Base-by-base conservation (phyloP, 2,329 filamentous ascomycete species). In the Ophiostoma ulmi region DNA sequence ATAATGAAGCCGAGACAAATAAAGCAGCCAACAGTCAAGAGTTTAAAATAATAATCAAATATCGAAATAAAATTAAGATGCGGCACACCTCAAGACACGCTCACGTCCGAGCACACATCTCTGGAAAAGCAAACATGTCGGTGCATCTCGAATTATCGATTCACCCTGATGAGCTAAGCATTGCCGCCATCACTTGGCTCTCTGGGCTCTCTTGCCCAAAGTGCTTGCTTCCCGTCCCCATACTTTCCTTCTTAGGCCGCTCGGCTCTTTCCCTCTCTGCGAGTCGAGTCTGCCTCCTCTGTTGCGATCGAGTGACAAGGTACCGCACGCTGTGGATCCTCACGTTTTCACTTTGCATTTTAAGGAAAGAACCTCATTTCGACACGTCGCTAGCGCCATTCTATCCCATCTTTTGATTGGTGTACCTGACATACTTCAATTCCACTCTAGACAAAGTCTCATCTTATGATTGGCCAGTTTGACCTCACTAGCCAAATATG, bases 331-430 rank as follows among this genome's bases (percentile, higher is more conserved):
- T 26, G 52, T 58, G 52, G 52, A 58, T 14, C 58, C 58, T 31
- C 58, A 17, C 22, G 58, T 63, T 63, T 26, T 35, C 17, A 64
- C 35, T 38, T 26, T 39, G 48, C 44, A 35, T 61, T 65, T 52
- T 63, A 61, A 26, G 38, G 65, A 35, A 35, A 68, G 69, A 69
- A 72, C 66, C 71, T 73, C 72, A 73, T 73, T 70, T 73, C 72
- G 71, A 70, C 44, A 38, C 22, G 67, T 52, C 11, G n/a, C 48
- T 67, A 70, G 52, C 35, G 41, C 61, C 55, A 64, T 11, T 67
- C 31, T 3, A 41, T 11, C 0, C n/a, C n/a, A 14, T 8, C 20
- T 5, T 22, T 2, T 65, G 63, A 65, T 65, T 65, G 63, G 63
- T 65, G 63, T 65, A 14, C 63, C 63, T 65, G 63, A 22, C 35